Conservation (phyloP, 306 rosid genomes). For the Sophora flavescens region DNA sequence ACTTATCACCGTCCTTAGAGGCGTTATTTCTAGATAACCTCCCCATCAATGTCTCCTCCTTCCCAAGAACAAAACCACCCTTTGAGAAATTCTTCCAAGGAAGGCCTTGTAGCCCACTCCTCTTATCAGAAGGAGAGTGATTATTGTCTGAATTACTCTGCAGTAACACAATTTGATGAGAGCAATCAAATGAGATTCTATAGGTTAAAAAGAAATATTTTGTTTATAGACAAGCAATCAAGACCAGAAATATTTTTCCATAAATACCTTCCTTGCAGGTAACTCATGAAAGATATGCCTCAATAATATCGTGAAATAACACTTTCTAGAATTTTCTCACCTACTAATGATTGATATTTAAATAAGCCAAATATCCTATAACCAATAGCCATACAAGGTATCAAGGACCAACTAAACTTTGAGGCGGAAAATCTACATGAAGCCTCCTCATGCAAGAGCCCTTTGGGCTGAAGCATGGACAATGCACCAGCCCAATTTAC, state of each 20-base stretch:
- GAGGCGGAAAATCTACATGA: neutral
- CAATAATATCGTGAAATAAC: slow-evolving; percentile 7
- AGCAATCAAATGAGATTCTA: slow-evolving; percentile 41
- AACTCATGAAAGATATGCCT: slow-evolving; percentile 30
- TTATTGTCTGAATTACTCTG: slow-evolving; percentile 77
- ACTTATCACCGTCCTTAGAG: no score
- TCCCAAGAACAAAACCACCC: no score
- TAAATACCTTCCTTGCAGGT: slow-evolving; percentile 17
- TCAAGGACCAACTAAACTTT: slow-evolving; percentile 11
- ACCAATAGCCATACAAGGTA: neutral
- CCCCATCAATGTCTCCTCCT: no score
- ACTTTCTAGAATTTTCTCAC: slow-evolving; percentile 10
- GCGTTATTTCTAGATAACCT: no score
- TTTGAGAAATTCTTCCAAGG: no score
- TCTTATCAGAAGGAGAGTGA: slow-evolving; percentile 10
- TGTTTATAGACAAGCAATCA: slow-evolving; percentile 46
- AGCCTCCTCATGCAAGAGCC: neutral
- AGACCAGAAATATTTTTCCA: slow-evolving; percentile 45
- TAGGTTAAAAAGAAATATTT: slow-evolving; percentile 37
- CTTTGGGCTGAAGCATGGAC: slow-evolving; percentile 34
- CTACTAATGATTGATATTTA: slow-evolving; percentile 10
- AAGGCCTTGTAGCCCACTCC: no score
- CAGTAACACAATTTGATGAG: slow-evolving; percentile 38
- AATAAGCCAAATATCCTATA: slow-evolving; percentile 14
- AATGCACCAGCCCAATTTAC: neutral